These are phyloP conservation scores for Actinomortierella wolfii DNA, from an alignment of 371 early-diverging fungal genomes.

Conservation along the genomic window DNA sequence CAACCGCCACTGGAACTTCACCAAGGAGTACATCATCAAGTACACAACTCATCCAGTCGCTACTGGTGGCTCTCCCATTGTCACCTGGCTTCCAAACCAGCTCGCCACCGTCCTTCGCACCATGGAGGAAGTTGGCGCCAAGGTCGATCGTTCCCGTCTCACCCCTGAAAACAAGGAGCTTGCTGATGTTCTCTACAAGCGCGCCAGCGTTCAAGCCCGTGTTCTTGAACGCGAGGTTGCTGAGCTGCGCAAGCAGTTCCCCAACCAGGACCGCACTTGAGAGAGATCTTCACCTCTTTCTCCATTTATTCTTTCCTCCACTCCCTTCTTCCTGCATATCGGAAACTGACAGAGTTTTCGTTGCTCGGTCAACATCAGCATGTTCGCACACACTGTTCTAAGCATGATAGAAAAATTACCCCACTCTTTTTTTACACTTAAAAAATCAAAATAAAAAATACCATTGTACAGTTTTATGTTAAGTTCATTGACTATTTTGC, in stretches of 20 bases:
- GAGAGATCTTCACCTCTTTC: not conserved
- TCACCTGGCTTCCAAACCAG: constrained; percentile 78
- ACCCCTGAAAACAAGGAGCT: constrained; percentile 56
- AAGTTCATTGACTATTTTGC: no score
- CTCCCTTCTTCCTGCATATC: not conserved
- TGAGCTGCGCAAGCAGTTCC: constrained; percentile 49
- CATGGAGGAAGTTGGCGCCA: constrained; percentile 56
- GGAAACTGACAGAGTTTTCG: no score
- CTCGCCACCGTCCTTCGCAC: constrained; percentile 63
- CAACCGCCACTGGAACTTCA: constrained; percentile 86
- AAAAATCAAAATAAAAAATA: no score
- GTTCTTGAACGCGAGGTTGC: constrained; percentile 67
- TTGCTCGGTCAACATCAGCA: no score
- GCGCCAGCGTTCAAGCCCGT: constrained; percentile 65
- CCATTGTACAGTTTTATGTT: no score
- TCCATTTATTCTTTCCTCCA: not conserved
- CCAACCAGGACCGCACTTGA: constrained; percentile 27
- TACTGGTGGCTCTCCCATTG: constrained; percentile 57
- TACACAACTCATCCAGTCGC: constrained; percentile 74
- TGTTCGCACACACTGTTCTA: no score
- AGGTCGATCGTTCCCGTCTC: constrained; percentile 50
- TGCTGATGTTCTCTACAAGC: constrained; percentile 58
- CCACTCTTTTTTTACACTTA: no score
- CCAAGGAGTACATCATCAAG: constrained; percentile 87
- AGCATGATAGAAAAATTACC: no score